Base-by-base conservation (phyloP, 2,329 filamentous ascomycete genomes). In the Atkinsonella texensis region DNA sequence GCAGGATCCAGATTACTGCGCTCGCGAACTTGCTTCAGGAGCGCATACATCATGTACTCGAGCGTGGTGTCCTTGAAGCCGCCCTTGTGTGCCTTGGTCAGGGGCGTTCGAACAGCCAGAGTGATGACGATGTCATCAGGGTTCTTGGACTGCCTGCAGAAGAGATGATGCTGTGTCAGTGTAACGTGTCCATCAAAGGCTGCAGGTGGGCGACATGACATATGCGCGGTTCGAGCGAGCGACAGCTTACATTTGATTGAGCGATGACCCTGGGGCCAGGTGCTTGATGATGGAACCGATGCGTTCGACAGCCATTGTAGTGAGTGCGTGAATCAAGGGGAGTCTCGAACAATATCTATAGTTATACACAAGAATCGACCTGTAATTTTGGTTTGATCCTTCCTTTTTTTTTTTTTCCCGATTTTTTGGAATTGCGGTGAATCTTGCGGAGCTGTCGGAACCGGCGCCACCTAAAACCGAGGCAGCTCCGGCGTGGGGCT, bases 81-180 rank as follows among this genome's bases (percentile, higher is more conserved):
- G 58, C 93, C 91, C 77, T 95, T 96, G 67, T 77, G 78, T 49
- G 80, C 89, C 74, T 96, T 97, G 65, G 85, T 78, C 56, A 98
- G 78, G 0, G 93, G 89, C 31, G 91, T 96, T 52, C 93, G 87
- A 62, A 90, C 75, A 31, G 91, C 91, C 53, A 94, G 81, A 8
- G 93, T 98, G 65, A 97, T 95, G 66, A 98, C 93, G 51, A 98
- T 79, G 74, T 98, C 93, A 67, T 97, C 91, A 59, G 90, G 81
- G 69, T 95, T 94, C 76, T 97, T 90, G 60, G 87, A 83, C 53
- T 87, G 89, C 64, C 89, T 95, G 53, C 43, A 53, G 18, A 23
- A 18, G 28, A n/a, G 10, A 10, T 12, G 23, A 10, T 8, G 23
- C 42, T 23, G 42, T 31, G 42, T 45, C 23, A 45, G 20, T 28